A percentile compares a stretch with the other conserved stretches of the same genome.
Conservation (phyloP, 23 red algal species). For the Chondrus crispus region DNA sequence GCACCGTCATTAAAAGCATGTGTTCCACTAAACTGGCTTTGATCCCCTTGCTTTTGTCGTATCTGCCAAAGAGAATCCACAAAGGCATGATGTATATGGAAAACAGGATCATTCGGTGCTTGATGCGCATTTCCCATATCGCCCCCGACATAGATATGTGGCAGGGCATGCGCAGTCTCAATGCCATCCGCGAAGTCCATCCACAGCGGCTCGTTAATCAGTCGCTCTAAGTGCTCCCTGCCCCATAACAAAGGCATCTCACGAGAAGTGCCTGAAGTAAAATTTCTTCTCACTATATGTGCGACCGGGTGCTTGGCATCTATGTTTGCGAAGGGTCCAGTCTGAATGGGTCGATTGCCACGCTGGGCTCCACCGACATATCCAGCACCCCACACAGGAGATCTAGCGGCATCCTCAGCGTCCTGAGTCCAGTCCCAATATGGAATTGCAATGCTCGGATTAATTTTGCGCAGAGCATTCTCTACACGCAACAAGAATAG, state of each 20-base stretch:
- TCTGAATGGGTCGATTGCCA: constrained; percentile 26
- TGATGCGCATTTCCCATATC: constrained; percentile 32
- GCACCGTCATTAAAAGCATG: constrained; percentile 38
- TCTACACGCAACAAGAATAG: constrained; percentile 58
- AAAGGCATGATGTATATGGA: constrained; percentile 59
- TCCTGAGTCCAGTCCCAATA: constrained; percentile 66
- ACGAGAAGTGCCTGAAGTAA: constrained; percentile 35
- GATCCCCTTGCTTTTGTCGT: constrained; percentile 23
- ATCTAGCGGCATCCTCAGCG: constrained; percentile 39
- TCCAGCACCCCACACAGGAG: constrained; percentile 35
- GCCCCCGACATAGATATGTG: constrained; percentile 51
- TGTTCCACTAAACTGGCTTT: constrained; percentile 34
- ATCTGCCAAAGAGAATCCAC: constrained; percentile 29
- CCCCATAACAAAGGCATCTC: constrained; percentile 36
- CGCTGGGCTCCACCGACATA: constrained; percentile 38
- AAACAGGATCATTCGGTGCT: constrained; percentile 60
- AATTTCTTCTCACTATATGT: constrained; percentile 43
- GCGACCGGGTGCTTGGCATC: not conserved
- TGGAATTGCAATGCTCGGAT: constrained; percentile 52
- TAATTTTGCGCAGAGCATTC: constrained; percentile 47
- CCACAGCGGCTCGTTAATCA: constrained; percentile 13
- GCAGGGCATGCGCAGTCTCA: constrained; percentile 54
- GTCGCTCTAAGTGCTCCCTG: not conserved
- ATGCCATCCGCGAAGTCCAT: constrained; percentile 39
- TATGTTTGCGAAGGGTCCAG: constrained; percentile 18